Percentiles rank a stretch among this genome's conserved stretches.
phyloP scores from a whole-genome alignment of 2,329 filamentous ascomycete species.

The Colletotrichum phormii region DNA sequence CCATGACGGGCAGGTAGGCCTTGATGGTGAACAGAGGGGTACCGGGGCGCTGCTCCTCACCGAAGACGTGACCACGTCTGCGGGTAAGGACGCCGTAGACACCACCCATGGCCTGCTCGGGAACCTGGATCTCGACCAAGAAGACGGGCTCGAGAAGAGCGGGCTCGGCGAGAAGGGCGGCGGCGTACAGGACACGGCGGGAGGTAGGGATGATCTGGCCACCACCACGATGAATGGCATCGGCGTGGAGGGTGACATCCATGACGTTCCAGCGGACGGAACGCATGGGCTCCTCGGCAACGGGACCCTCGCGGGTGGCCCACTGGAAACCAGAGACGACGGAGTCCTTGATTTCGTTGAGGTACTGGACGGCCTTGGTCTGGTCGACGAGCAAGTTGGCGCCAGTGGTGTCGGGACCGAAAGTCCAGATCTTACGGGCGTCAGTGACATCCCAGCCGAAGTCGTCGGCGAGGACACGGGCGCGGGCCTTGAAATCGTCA shows the following conservation, averaged over 20 bases:
- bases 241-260: slow-evolving; percentile 99
- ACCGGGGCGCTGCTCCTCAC: slow-evolving; percentile 96
- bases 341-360: slow-evolving; percentile 99
- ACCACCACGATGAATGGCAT: slow-evolving; percentile 99
- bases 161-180: slow-evolving; percentile 90
- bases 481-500: slow-evolving; percentile 99
- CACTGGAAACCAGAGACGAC: slow-evolving; percentile 99
- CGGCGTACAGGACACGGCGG: slow-evolving; percentile 96
- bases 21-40: slow-evolving; percentile 99
- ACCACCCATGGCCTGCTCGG: slow-evolving; percentile 98
- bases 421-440: slow-evolving; percentile 99
- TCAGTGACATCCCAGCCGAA: slow-evolving; percentile 99
- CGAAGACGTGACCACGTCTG: slow-evolving; percentile 98
- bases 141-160: slow-evolving; percentile 96
- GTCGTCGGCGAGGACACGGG: slow-evolving; percentile 95
- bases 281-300: slow-evolving; percentile 99
- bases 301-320: slow-evolving; percentile 96
- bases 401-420: slow-evolving; percentile 97
- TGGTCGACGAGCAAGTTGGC: slow-evolving; percentile 99
- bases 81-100: slow-evolving; percentile 99
- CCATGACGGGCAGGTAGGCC: slow-evolving; percentile 95
- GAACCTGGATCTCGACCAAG: slow-evolving; percentile 99
- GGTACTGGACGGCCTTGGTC: slow-evolving; percentile 99
- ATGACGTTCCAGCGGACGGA: slow-evolving; percentile 98
- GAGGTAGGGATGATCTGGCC: slow-evolving; percentile 98